Percentiles rank a stretch among this genome's conserved stretches.
These are phyloP conservation scores for Carex arenaria DNA, from an alignment of 202 grass and related monocot genomes.

Conservation along the genomic window DNA sequence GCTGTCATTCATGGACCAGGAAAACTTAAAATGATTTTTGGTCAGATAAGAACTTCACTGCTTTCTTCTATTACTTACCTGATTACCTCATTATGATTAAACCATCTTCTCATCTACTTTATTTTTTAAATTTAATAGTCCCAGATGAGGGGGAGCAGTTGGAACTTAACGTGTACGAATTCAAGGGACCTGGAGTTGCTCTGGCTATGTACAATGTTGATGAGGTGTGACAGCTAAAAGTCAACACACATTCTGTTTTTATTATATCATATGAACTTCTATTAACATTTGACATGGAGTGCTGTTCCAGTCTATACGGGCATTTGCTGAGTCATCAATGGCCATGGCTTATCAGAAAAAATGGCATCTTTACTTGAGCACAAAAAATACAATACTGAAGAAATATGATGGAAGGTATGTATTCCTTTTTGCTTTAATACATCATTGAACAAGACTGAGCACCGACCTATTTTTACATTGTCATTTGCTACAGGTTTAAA, in stretches of 20 bases:
- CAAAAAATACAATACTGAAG: conserved; percentile 85
- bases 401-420: conserved; percentile 83
- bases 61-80: not conserved
- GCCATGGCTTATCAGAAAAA: conserved; percentile 66
- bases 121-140: conserved; percentile 36
- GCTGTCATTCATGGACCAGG: conserved; percentile 65
- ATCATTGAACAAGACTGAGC: conserved; percentile 2
- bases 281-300: conserved; percentile 17
- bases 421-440: conserved; percentile 18
- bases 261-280: conserved; percentile 20
- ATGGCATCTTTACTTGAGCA: conserved; percentile 85
- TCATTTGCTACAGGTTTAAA: conserved; percentile 54
- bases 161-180: conserved; percentile 70
- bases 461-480: not conserved
- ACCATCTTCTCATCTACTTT: not conserved
- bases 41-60: conserved; percentile 34
- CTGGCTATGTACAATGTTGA: conserved; percentile 88
- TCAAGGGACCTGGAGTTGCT: conserved; percentile 72
- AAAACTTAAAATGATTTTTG: conserved; percentile 90
- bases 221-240: conserved; percentile 37
- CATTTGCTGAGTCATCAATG: conserved; percentile 84
- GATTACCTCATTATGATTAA: not conserved
- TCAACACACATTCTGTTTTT: conserved; percentile 10
- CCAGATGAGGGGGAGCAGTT: conserved; percentile 51
- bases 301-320: conserved; percentile 63